These are phyloP conservation scores for Brassica balearica DNA, from an alignment of 441 rosid genomes.

Conservation along the genomic window DNA sequence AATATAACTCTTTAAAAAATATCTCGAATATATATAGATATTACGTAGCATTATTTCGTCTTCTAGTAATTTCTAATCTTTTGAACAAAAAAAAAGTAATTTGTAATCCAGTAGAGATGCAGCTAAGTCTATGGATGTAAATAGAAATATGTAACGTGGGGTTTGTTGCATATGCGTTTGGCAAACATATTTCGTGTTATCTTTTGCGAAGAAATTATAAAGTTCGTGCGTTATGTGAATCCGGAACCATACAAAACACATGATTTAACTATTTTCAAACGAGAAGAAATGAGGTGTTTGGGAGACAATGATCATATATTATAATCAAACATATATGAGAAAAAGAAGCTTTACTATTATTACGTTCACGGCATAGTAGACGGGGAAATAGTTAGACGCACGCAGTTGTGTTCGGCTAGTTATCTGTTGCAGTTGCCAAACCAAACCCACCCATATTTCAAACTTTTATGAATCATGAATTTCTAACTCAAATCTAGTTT, in stretches of 20 bases:
- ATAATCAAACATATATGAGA: background rate
- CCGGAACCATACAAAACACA: constrained; percentile 5
- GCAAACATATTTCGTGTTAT: constrained; percentile 26
- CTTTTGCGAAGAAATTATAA: background rate
- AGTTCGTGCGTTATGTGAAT: constrained; percentile 2
- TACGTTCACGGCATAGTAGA: constrained; percentile 1
- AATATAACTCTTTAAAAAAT: background rate
- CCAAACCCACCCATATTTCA: background rate
- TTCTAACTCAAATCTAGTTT: background rate
- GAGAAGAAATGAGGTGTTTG: background rate
- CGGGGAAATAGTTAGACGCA: background rate
- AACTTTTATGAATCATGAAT: background rate
- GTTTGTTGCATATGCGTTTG: constrained; percentile 10
- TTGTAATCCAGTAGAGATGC: constrained; percentile 2
- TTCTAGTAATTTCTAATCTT: background rate
- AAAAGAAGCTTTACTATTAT: background rate
- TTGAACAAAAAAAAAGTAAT: background rate
- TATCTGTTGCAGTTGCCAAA: background rate
- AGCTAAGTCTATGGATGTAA: background rate
- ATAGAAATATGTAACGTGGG: constrained; percentile 24
- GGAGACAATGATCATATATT: background rate
- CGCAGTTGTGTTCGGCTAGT: background rate
- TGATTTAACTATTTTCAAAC: background rate
- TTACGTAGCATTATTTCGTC: background rate
- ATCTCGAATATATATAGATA: background rate